Conservation (phyloP, 1,139 yeast species). For the Geotrichum restrictum region DNA sequence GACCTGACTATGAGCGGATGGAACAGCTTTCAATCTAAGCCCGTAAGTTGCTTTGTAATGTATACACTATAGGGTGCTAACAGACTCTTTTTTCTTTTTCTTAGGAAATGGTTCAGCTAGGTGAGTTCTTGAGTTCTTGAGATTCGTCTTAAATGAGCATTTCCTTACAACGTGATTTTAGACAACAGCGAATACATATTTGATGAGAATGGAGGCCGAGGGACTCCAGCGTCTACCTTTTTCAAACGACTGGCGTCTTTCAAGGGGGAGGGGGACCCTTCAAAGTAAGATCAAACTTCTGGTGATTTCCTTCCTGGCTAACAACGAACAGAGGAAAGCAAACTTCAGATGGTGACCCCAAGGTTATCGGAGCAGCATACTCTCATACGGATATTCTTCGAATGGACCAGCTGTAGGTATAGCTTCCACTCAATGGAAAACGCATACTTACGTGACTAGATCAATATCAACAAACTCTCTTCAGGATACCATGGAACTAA, state of each 20-base stretch:
- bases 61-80: background rate
- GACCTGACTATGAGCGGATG: slow-evolving; percentile 1
- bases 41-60: background rate
- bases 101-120: slow-evolving; percentile 58
- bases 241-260: slow-evolving; percentile 48
- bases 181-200: slow-evolving; percentile 58
- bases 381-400: slow-evolving; percentile 40
- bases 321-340: background rate
- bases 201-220: slow-evolving; percentile 66
- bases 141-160: background rate
- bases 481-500: slow-evolving; percentile 13
- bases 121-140: slow-evolving; percentile 34
- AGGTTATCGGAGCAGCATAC: slow-evolving; percentile 44
- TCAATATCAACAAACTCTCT: slow-evolving; percentile 19
- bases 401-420: slow-evolving; percentile 23
- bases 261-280: slow-evolving; percentile 20
- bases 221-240: slow-evolving; percentile 58
- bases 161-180: background rate
- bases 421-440: background rate
- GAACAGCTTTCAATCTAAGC: slow-evolving; percentile 9
- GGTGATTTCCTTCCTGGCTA: background rate
- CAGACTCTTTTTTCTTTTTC: background rate
- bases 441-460: background rate
- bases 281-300: slow-evolving; percentile 14
- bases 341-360: slow-evolving; percentile 34